These are phyloP conservation scores for Avena sativa DNA, from an alignment of 176 grass and related monocot genomes.

Conservation along the genomic window DNA sequence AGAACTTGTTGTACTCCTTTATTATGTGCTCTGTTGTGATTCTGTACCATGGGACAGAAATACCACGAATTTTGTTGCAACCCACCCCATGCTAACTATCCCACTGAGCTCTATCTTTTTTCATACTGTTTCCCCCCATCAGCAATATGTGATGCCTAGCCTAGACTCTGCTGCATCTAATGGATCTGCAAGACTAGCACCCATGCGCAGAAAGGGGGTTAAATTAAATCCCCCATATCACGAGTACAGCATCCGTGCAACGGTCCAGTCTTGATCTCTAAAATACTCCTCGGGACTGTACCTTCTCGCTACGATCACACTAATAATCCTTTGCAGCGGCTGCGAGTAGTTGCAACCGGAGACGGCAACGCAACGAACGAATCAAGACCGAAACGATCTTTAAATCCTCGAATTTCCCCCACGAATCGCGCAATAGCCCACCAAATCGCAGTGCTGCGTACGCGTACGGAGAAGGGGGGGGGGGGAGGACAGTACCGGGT, in stretches of 20 bases:
- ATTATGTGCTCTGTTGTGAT: constrained; percentile 34
- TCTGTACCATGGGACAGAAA: constrained; percentile 44
- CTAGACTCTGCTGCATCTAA: background rate
- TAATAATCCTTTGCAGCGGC: background rate
- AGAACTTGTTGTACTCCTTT: constrained; percentile 29
- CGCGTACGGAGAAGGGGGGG: background rate
- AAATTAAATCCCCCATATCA: background rate
- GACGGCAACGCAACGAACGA: background rate
- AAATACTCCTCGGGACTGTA: background rate
- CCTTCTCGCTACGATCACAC: background rate
- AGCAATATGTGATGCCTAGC: background rate
- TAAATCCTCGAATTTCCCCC: background rate
- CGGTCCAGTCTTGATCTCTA: background rate
- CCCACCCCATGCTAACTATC: background rate
- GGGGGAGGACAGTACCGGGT: no score
- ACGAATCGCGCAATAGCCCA: background rate
- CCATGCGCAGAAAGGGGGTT: background rate
- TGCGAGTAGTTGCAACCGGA: background rate
- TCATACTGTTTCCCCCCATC: background rate
- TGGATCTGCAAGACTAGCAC: constrained; percentile 16
- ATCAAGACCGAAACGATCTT: background rate
- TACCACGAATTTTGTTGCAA: constrained; percentile 45
- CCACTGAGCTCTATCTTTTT: background rate
- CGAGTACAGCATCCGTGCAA: background rate
- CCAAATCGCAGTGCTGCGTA: background rate